These are phyloP conservation scores for Melaleuca quinquenervia DNA, from an alignment of 345 rosid genomes.

Conservation along the genomic window DNA sequence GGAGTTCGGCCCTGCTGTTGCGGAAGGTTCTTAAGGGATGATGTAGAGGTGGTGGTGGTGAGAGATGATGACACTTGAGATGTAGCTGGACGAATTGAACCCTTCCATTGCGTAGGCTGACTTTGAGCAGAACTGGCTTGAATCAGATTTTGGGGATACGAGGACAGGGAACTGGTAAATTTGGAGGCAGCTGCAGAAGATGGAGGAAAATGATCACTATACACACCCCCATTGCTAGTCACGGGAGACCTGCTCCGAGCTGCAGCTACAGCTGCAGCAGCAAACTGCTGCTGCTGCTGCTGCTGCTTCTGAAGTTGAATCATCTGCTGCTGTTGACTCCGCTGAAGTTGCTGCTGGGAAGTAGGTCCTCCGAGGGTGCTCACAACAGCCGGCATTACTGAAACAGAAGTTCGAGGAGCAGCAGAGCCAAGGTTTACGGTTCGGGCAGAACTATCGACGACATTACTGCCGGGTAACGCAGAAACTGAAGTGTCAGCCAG, in stretches of 20 bases:
- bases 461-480: conserved; percentile 40
- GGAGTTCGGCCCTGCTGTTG: conserved; percentile 70
- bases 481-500: conserved; percentile 45
- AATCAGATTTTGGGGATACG: conserved; percentile 62
- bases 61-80: conserved; percentile 45
- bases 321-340: conserved; percentile 22
- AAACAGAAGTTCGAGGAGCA: conserved; percentile 31
- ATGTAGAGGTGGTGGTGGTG: conserved; percentile 34
- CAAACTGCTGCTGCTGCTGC: conserved; percentile 26
- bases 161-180: conserved; percentile 43
- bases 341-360: conserved; percentile 7
- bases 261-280: conserved; percentile 45
- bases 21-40: conserved; percentile 42
- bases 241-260: conserved; percentile 53
- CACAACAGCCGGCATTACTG: conserved; percentile 28
- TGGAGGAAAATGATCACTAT: conserved; percentile 48
- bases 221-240: conserved; percentile 52
- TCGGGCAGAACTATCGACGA: conserved; percentile 68
- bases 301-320: conserved; percentile 67
- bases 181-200: conserved; percentile 45
- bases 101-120: conserved; percentile 88
- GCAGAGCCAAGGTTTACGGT: conserved; percentile 47
- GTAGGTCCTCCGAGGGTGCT: conserved; percentile 17
- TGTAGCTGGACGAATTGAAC: conserved; percentile 39
- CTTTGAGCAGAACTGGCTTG: conserved; percentile 49